phyloP scores from a whole-genome alignment of 495 filamentous ascomycete species.

The Aspergillus leporis region DNA sequence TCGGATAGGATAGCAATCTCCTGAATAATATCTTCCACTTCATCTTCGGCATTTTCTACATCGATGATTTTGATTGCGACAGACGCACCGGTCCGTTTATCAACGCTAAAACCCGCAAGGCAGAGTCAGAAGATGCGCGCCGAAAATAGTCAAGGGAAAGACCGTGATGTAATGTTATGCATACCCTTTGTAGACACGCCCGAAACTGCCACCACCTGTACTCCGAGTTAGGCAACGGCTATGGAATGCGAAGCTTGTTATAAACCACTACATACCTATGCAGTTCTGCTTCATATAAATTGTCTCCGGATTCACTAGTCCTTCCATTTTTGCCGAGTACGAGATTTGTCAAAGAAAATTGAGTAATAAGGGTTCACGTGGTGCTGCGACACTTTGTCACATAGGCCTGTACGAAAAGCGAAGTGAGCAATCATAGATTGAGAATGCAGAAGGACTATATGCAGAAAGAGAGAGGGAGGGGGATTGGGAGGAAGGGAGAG shows the following conservation, averaged over 20 bases:
- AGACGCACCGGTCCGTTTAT: constrained; percentile 79
- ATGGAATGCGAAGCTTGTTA: not conserved
- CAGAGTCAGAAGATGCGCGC: not conserved
- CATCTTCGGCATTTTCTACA: constrained; percentile 96
- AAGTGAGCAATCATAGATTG: not conserved
- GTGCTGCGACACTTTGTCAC: not conserved
- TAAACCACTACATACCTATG: constrained; percentile 64
- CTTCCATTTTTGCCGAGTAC: constrained; percentile 36
- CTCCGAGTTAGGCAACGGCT: constrained; percentile 1
- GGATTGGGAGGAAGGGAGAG: not conserved
- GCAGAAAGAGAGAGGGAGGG: not conserved
- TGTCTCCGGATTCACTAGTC: constrained; percentile 72
- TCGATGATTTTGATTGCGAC: constrained; percentile 98
- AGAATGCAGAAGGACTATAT: not conserved
- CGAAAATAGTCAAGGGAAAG: constrained; percentile 28
- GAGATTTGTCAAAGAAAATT: constrained; percentile 9
- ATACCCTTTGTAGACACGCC: constrained; percentile 94
- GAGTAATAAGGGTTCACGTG: constrained; percentile 10
- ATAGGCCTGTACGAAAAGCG: not conserved
- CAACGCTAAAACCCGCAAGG: constrained; percentile 56
- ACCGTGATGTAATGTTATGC: not conserved
- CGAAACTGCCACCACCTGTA: constrained; percentile 83
- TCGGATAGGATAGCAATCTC: constrained; percentile 96
- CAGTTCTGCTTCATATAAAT: constrained; percentile 92
- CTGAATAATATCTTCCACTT: constrained; percentile 98